A percentile compares a stretch with the other conserved stretches of the same genome.
Conservation (phyloP, 768 basidiomycete species). For the Lepiota venenata region DNA sequence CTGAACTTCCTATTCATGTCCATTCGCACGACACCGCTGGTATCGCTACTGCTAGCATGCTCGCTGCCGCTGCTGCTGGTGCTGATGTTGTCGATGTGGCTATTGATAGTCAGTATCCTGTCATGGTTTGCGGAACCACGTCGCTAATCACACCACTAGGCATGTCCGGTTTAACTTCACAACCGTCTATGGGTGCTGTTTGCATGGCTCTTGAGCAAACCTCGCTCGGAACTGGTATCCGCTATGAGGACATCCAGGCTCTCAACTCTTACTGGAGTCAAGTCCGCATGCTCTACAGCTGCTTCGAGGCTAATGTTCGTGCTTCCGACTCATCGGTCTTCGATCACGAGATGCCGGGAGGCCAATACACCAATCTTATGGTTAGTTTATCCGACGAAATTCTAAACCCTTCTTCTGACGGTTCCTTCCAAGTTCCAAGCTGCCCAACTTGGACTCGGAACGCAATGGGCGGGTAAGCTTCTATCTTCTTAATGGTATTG, state of each 20-base stretch:
- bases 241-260: conserved; percentile 94
- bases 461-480: conserved; percentile 82
- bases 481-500: conserved; percentile 10
- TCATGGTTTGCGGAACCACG: background rate
- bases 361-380: conserved; percentile 93
- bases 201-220: conserved; percentile 95
- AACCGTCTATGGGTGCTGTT: conserved; percentile 98
- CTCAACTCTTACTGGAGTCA: conserved; percentile 98
- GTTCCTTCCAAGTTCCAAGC: conserved; percentile 84
- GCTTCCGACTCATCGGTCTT: conserved; percentile 98
- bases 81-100: conserved; percentile 98
- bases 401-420: conserved; percentile 15
- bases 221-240: conserved; percentile 89
- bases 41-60: conserved; percentile 96
- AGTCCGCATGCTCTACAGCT: conserved; percentile 90
- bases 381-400: conserved; percentile 37
- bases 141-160: conserved; percentile 41
- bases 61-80: conserved; percentile 94
- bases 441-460: conserved; percentile 92
- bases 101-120: conserved; percentile 80
- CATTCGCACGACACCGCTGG: conserved; percentile 99
- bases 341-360: conserved; percentile 99
- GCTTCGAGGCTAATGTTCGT: conserved; percentile 98
- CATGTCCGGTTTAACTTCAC: conserved; percentile 98
- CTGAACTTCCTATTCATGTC: conserved; percentile 97